Percentiles rank a stretch among this genome's conserved stretches.
phyloP scores from a whole-genome alignment of 805 yeast species.

The Metschnikowia cubensis region DNA sequence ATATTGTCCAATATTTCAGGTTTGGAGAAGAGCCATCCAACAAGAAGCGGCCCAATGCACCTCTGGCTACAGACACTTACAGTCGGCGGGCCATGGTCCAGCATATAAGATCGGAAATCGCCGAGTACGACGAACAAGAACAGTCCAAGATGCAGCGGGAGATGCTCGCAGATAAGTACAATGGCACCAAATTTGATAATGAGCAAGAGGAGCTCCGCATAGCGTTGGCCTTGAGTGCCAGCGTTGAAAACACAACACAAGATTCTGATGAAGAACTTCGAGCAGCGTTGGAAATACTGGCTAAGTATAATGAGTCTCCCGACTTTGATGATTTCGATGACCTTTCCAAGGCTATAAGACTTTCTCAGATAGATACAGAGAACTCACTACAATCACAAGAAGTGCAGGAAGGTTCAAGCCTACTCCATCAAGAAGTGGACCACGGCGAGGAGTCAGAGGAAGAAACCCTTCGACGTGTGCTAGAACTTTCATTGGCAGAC shows the following conservation, averaged over 20 bases:
- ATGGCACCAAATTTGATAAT: constrained; percentile 36
- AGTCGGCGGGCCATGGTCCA: constrained; percentile 13
- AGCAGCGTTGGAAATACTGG: constrained; percentile 11
- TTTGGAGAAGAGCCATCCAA: constrained; percentile 12
- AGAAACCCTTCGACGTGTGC: constrained; percentile 16
- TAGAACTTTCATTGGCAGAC: constrained; percentile 18
- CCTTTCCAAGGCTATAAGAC: constrained; percentile 6
- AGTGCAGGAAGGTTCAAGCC: not conserved
- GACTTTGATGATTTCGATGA: not conserved
- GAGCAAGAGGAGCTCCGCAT: constrained; percentile 26
- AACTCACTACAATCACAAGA: not conserved
- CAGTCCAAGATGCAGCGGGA: constrained; percentile 22
- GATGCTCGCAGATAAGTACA: constrained; percentile 40
- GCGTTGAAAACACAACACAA: constrained; percentile 9
- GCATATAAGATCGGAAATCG: constrained; percentile 32
- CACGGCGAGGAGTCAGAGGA: constrained; percentile 14
- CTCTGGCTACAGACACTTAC: constrained; percentile 13
- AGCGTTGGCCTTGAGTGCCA: constrained; percentile 24
- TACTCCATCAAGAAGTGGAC: not conserved
- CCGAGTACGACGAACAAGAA: constrained; percentile 32
- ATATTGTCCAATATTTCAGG: constrained; percentile 17
- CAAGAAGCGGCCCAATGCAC: constrained; percentile 16
- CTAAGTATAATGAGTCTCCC: not conserved
- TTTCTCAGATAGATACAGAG: constrained; percentile 4
- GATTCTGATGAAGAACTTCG: constrained; percentile 29